phyloP scores from a whole-genome alignment of 768 basidiomycete species.

The Xerocomus spinulosus region DNA sequence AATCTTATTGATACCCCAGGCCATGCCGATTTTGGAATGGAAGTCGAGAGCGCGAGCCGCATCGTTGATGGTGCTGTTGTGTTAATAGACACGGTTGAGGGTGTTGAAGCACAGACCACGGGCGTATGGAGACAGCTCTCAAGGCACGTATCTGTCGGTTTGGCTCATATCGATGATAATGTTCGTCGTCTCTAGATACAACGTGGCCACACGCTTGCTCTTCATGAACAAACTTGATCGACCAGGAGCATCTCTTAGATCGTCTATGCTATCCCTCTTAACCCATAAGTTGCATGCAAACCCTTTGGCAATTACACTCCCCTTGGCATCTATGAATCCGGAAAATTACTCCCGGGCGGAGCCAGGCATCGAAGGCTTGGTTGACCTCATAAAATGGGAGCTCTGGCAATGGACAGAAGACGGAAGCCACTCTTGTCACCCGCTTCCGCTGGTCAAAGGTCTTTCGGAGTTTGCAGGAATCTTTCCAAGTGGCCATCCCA shows the following conservation, averaged over 20 bases:
- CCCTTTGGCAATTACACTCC: slow-evolving; percentile 65
- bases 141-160: slow-evolving; percentile 46
- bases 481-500: slow-evolving; percentile 59
- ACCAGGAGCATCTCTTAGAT: slow-evolving; percentile 74
- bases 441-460: slow-evolving; percentile 50
- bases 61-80: slow-evolving; percentile 89
- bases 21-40: slow-evolving; percentile 96
- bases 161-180: slow-evolving; percentile 1
- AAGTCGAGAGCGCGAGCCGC: slow-evolving; percentile 89
- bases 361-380: slow-evolving; percentile 79
- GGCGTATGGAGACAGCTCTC: slow-evolving; percentile 87
- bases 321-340: slow-evolving; percentile 72
- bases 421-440: slow-evolving; percentile 38
- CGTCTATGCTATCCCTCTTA: slow-evolving; percentile 68
- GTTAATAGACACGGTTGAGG: slow-evolving; percentile 85
- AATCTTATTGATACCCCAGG: slow-evolving; percentile 91
- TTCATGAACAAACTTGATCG: slow-evolving; percentile 89
- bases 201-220: slow-evolving; percentile 71
- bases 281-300: slow-evolving; percentile 71
- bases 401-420: slow-evolving; percentile 68
- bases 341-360: slow-evolving; percentile 65
- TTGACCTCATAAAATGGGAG: slow-evolving; percentile 82
- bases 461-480: slow-evolving; percentile 39
- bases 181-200: slow-evolving; percentile 50
- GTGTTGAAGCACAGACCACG: slow-evolving; percentile 86